Base-by-base conservation (phyloP, 2,329 filamentous ascomycete species). In the Dothiorella sarmentorum region DNA sequence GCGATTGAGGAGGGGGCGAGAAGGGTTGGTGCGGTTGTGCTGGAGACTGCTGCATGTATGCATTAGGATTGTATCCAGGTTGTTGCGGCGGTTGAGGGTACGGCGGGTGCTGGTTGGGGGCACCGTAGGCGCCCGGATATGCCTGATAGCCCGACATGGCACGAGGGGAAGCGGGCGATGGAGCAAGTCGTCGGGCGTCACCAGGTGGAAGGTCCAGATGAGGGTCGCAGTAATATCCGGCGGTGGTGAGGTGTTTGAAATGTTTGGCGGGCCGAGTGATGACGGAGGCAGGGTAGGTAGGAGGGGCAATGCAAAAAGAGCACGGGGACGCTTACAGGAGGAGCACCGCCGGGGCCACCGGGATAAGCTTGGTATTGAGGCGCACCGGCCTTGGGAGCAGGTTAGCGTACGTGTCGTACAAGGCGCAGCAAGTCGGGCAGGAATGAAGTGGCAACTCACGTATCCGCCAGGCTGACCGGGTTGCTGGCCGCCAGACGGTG, bases 291-390 rank as follows among this genome's bases (percentile, higher is more conserved):
- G 37, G 22, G 15, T 33, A 27, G 22, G 15, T 33, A 27, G 56
- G 56, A 59, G 37, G 56, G 56, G 58, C 42, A 47, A 43, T 17
- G 52, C 22, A 56, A 56, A 49, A 56, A 22, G 40, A 42, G n/a
- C n/a, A 31, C 42, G 22, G 29, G 29, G n/a, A 53, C 38, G 63
- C 71, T 73, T 71, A 72, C 71, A 68, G 61, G 61, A 58, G 66
- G 66, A 66, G 35, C 33, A 29, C 67, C 66, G 52, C 63, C 66
- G 66, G 71, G 69, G 43, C 62, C 69, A 65, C 76, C 78, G 65
- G 76, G 78, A 69, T 81, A 85, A 63, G 82, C 78, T 74, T 84
- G 81, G 72, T 85, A 84, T 67, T 78, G 75, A 61, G 71, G 73
- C 64, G 80, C 77, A 53, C 75, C 72, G 63, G 75, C 75, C 75